phyloP scores from a whole-genome alignment of 768 basidiomycete genomes.

The Clitopilus passeckerianus region DNA sequence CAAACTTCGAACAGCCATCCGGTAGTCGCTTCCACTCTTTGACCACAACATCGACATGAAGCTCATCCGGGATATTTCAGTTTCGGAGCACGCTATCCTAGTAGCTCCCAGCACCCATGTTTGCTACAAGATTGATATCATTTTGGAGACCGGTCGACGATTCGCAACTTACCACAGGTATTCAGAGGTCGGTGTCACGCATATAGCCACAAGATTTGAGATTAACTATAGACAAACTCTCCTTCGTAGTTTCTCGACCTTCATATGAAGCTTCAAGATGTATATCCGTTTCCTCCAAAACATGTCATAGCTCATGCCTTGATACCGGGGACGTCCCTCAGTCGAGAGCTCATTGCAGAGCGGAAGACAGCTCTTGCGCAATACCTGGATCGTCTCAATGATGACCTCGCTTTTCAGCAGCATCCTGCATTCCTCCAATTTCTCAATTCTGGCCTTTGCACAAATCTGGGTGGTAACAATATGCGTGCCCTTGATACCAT shows the following conservation, averaged over 20 bases:
- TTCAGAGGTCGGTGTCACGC: constrained; percentile 33
- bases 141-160: constrained; percentile 23
- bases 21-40: too few relatives aligned
- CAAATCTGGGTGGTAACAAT: background rate
- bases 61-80: constrained; percentile 16
- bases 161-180: constrained; percentile 29
- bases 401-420: constrained; percentile 21
- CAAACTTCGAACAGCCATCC: too few relatives aligned
- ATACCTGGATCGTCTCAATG: constrained; percentile 30
- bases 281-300: constrained; percentile 32
- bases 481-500: background rate
- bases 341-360: constrained; percentile 38
- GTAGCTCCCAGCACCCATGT: constrained; percentile 42
- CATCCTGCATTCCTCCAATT: constrained; percentile 26
- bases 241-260: constrained; percentile 20
- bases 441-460: constrained; percentile 12
- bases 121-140: constrained; percentile 36
- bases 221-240: background rate
- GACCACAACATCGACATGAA: constrained; percentile 1
- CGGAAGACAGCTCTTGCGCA: constrained; percentile 34
- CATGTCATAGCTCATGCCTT: constrained; percentile 35
- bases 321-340: constrained; percentile 40
- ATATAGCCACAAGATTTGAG: background rate
- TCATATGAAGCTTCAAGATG: constrained; percentile 15
- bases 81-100: constrained; percentile 39